phyloP scores from a whole-genome alignment of 192 early-diverging fungal species.

The Mortierella hygrophila region DNA sequence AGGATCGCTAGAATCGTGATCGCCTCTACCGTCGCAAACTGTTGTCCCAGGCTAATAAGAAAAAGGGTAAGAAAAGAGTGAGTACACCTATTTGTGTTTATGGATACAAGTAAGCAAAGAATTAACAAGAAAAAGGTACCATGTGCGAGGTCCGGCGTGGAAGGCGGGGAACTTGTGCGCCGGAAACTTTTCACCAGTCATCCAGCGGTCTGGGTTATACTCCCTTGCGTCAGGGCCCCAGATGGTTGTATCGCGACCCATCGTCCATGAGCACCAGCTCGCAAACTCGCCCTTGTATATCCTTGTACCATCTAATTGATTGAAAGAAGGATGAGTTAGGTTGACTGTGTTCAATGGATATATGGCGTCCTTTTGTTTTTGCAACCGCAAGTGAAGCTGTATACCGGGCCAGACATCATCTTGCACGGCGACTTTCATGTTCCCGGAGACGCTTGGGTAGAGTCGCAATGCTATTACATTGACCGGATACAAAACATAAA shows the following conservation, averaged over 20 bases:
- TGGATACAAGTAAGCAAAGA: no score
- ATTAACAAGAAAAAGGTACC: not conserved
- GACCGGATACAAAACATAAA: not conserved
- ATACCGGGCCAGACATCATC: slow-evolving; percentile 58
- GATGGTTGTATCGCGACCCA: slow-evolving; percentile 44
- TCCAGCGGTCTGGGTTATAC: slow-evolving; percentile 56
- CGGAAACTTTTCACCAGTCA: slow-evolving; percentile 17
- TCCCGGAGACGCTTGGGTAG: slow-evolving; percentile 56
- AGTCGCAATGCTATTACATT: slow-evolving; percentile 48
- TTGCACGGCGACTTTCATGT: slow-evolving; percentile 56
- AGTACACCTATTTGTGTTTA: no score
- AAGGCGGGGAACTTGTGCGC: slow-evolving; percentile 63
- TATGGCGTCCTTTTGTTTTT: not conserved
- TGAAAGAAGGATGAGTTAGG: not conserved
- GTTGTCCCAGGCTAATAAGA: slow-evolving; percentile 47
- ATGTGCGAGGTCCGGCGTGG: slow-evolving; percentile 62
- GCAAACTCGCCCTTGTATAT: slow-evolving; percentile 56
- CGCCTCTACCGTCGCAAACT: slow-evolving; percentile 57
- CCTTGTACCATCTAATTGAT: slow-evolving; percentile 40
- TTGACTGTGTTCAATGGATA: no score
- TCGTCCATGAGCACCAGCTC: slow-evolving; percentile 46
- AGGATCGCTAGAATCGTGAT: slow-evolving; percentile 37
- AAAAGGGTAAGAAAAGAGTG: not conserved
- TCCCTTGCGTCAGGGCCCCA: slow-evolving; percentile 58
- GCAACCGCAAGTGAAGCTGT: no score